Conservation (phyloP, 2,329 filamentous ascomycete genomes). For the Hymenoscyphus linearis region DNA sequence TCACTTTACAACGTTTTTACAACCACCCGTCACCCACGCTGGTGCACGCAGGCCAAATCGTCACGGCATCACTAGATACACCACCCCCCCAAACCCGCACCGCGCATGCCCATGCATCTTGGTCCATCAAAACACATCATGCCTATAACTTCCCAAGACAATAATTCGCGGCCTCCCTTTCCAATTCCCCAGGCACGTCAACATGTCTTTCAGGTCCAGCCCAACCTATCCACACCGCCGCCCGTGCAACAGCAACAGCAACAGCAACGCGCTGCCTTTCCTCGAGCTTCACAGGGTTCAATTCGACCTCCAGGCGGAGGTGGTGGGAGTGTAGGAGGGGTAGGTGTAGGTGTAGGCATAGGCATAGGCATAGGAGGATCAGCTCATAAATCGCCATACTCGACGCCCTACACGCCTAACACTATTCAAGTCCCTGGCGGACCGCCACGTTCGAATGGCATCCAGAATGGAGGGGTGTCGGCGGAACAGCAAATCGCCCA, state of each 20-base stretch:
- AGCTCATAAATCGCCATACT: constrained; percentile 29
- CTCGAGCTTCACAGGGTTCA: constrained; percentile 18
- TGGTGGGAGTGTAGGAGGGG: no score
- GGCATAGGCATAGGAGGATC: constrained; percentile 20
- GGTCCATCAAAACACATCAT: constrained; percentile 9
- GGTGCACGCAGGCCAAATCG: no score
- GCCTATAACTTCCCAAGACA: constrained; percentile 30
- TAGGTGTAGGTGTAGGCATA: neutral
- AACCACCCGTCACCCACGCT: no score
- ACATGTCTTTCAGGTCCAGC: constrained; percentile 26
- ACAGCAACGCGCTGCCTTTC: constrained; percentile 16
- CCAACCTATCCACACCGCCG: constrained; percentile 22
- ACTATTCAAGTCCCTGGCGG: constrained; percentile 18
- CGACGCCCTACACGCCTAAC: constrained; percentile 28
- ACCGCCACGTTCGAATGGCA: constrained; percentile 15
- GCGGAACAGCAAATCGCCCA: constrained; percentile 33
- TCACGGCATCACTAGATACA: no score
- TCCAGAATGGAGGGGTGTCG: constrained; percentile 17
- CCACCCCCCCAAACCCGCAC: neutral
- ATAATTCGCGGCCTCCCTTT: constrained; percentile 20
- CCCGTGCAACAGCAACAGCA: constrained; percentile 21
- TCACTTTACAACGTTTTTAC: no score
- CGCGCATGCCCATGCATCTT: neutral
- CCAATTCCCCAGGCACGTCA: constrained; percentile 14
- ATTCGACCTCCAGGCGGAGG: no score